Evolutionary conservation across 352 stramenopile genomes (phyloP), one percentile per base, ranked within the genome.

Genomic region (Globisporangium takayamanum): DNA sequence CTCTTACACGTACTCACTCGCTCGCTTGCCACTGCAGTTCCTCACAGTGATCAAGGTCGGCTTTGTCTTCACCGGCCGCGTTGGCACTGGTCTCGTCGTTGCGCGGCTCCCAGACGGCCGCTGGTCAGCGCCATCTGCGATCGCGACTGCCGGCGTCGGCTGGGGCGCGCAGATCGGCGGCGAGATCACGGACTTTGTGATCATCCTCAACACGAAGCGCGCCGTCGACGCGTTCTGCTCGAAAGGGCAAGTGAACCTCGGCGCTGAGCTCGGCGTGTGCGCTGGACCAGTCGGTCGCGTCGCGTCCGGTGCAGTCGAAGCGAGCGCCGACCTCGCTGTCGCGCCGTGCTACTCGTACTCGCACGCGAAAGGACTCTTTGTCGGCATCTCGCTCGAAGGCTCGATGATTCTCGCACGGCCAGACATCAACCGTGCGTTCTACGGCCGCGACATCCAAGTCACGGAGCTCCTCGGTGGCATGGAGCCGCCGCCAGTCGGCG

Each of bases 101-200:
- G 76, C 95, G 3, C 78, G 83, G 33, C 77, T 98, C 16, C 76
- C 86, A 20, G 94, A 98, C 66, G 95, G 95, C 3, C 89, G 88
- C 45, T 99, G 96, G 95, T 98, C 89, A 22, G 94, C 95, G 37
- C 96, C 96, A 16, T 98, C 91, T 10, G 94, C 95, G 10, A 98
- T 99, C 59, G 94, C 82, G 47, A 92, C 95, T 33, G 87, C 81
- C 4, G 94, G 94, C 41, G 66, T 94, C 14, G 84, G 90, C 44
- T 98, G 85, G 82, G 95, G 95, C 1, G 80, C 90, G 16, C 80
- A 98, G 64, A 83, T 97, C 42, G 95, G 95, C 56, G 94, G 81
- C 28, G 89, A 97, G 59, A 74, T 98, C 22, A 97, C 92, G 36
- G 90, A 98, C 66, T 89, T 97, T 57, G 78, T 98, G 36, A 89